Evolutionary conservation across 1,284 basidiomycete genomes (phyloP).

Genomic region (Trametes hirsuta): DNA sequence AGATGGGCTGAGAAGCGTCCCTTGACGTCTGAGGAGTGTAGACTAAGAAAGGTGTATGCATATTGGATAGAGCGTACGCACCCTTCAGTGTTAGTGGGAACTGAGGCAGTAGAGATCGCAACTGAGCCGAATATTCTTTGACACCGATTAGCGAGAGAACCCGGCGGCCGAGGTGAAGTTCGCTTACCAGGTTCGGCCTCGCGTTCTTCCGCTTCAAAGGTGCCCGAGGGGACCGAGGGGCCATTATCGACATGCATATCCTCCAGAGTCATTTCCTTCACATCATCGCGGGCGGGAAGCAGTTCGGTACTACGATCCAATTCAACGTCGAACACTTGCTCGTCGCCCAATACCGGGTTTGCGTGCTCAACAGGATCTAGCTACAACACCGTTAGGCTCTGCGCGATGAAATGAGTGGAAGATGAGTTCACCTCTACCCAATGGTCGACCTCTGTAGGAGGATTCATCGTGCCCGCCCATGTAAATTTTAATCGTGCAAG

Average conservation of each 20-base stretch:
- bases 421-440: conserved; percentile 67
- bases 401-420: too few relatives aligned
- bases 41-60: neutral
- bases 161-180: neutral
- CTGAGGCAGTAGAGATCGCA: conserved; percentile 49
- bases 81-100: conserved; percentile 67
- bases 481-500: conserved; percentile 61
- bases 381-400: conserved; percentile 39
- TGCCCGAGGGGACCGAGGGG: neutral
- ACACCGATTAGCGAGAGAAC: neutral
- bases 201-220: conserved; percentile 8
- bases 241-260: conserved; percentile 11
- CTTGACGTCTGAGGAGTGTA: conserved; percentile 41
- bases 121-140: conserved; percentile 44
- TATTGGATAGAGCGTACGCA: conserved; percentile 26
- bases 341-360: conserved; percentile 60
- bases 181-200: conserved; percentile 25
- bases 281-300: conserved; percentile 40
- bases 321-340: conserved; percentile 74
- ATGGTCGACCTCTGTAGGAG: conserved; percentile 59
- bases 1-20: conserved; percentile 39
- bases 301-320: conserved; percentile 64
- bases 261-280: conserved; percentile 27
- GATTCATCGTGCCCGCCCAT: conserved; percentile 48
- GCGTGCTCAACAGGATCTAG: conserved; percentile 57